Percentiles rank a stretch among this genome's conserved stretches.
Conservation (phyloP, 495 filamentous ascomycete species). For the Penicillium dipodomyicola region DNA sequence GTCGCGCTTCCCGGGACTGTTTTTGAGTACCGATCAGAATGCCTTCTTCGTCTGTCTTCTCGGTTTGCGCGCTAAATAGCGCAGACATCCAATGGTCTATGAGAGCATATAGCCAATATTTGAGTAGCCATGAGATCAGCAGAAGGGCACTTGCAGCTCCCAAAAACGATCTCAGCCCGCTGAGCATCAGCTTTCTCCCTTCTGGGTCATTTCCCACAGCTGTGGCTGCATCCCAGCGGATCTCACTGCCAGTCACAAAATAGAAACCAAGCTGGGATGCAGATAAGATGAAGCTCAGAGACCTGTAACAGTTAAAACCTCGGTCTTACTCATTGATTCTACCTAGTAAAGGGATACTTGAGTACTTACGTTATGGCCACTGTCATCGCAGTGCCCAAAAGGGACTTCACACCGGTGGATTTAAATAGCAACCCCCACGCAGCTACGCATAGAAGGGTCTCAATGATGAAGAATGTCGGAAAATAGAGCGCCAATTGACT, state of each 20-base stretch:
- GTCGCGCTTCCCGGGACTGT: neutral
- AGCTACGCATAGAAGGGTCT: constrained; percentile 13
- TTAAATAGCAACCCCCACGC: constrained; percentile 21
- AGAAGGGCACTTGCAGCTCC: constrained; percentile 14
- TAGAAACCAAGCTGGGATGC: constrained; percentile 28
- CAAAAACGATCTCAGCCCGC: constrained; percentile 24
- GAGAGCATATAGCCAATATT: constrained; percentile 9
- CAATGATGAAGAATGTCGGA: constrained; percentile 26
- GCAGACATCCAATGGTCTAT: constrained; percentile 18
- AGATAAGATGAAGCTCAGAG: constrained; percentile 16
- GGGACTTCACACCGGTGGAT: constrained; percentile 4
- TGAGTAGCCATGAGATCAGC: constrained; percentile 16
- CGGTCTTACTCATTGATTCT: neutral
- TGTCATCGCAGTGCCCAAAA: constrained; percentile 9
- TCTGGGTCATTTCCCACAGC: constrained; percentile 25
- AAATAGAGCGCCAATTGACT: constrained; percentile 19
- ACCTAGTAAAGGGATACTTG: neutral
- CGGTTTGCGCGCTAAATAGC: neutral
- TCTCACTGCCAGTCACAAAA: constrained; percentile 27
- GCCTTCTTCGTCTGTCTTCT: constrained; percentile 10
- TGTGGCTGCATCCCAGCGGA: constrained; percentile 28
- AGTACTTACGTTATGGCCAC: constrained; percentile 15
- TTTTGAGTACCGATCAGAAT: neutral
- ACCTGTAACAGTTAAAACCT: constrained; percentile 7
- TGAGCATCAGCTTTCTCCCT: constrained; percentile 25